Conservation (phyloP, 2,329 filamentous ascomycete species). For the Claviceps citrina region DNA sequence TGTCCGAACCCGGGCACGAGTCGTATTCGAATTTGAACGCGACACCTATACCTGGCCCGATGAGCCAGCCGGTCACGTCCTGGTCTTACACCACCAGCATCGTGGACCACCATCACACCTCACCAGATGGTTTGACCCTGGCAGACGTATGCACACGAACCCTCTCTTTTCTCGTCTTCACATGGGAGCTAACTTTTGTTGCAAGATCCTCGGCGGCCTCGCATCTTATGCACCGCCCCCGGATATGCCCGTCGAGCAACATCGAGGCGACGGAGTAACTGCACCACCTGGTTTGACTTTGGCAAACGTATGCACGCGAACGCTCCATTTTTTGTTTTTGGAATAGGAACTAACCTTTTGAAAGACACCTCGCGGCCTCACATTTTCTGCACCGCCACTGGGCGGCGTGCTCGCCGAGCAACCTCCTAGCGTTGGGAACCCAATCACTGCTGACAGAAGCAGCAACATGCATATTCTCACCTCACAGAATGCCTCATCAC, state of each 20-base stretch:
- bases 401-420: no score
- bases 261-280: no score
- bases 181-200: conserved; percentile 9
- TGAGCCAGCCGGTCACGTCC: not conserved
- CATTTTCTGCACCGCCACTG: not conserved
- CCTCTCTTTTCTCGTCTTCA: not conserved
- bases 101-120: not conserved
- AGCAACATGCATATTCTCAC: no score
- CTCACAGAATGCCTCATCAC: no score
- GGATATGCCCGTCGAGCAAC: no score
- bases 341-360: conserved; percentile 10
- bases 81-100: not conserved
- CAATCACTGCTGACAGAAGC: no score
- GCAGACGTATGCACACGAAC: conserved; percentile 8
- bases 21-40: not conserved
- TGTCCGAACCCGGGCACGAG: not conserved
- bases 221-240: not conserved
- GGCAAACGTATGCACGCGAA: conserved; percentile 8
- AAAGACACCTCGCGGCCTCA: conserved; percentile 9
- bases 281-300: not conserved
- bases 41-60: not conserved
- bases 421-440: no score
- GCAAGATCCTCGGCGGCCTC: conserved; percentile 8
- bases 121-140: not conserved
- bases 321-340: not conserved